Evolutionary conservation across 345 rosid genomes (phyloP), one percentile per base, ranked within the genome.

Genomic region (Moricandia moricandioides): DNA sequence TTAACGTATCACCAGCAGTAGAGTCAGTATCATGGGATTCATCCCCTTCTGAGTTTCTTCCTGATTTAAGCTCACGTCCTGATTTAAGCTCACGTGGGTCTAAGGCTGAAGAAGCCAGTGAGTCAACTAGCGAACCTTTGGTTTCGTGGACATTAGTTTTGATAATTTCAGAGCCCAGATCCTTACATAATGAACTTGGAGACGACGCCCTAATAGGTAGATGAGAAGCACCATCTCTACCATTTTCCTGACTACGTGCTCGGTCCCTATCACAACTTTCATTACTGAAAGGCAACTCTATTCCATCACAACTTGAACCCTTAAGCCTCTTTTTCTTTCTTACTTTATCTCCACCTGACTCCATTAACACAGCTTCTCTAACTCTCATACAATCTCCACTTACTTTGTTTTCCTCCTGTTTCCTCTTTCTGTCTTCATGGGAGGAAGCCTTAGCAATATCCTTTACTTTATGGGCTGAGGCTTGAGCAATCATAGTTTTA

Each of bases 181-280:
- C 85, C 82, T 92, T 92, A 30, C 89, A 95, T 6, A 56, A 12
- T 57, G 88, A 87, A 83, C 90, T 88, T 6, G 92, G 85, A 31
- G 92, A 83, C 67, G 91, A 88, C 9, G 86, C 85, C 59, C 75
- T 75, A 67, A 76, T 73, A 75, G 83, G 49, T 49, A 27, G 47
- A 66, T 72, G 65, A 14, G 73, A 72, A 66, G 65, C 69, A 72
- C 73, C n/a, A 59, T 72, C 69, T 72, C 40, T 62, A 31, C 76
- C 73, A 66, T 40, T 51, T 67, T 78, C 76, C 10, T 78, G 84
- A 61, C 81, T 70, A 74, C 82, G 74, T 80, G 80, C 82, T 75
- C 73, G 86, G 67, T 85, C 96, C 59, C 54, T 66, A 74, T 77
- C 88, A 72, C 85, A 73, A 35, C 69, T 79, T 76, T 80, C 84